Percentiles rank a stretch among this genome's conserved stretches.
phyloP scores from a whole-genome alignment of 208 protist genomes.

The Angomonas desouzai region DNA sequence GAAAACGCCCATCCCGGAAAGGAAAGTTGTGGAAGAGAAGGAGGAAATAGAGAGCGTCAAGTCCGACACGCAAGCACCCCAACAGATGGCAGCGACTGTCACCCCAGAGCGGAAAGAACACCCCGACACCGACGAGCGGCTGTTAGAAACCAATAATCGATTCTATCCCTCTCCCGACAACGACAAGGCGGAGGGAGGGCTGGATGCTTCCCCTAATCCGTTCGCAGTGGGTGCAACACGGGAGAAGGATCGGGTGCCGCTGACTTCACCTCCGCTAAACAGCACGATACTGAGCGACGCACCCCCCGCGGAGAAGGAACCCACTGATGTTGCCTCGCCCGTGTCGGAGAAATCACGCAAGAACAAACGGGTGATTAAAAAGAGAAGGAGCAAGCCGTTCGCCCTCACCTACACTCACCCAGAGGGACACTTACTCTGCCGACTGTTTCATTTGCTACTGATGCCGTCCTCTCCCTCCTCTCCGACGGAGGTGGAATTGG shows the following conservation, averaged over 20 bases:
- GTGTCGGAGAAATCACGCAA: background rate
- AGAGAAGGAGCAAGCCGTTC: slow-evolving; percentile 16
- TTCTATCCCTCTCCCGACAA: background rate
- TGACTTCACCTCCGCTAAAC: slow-evolving; percentile 7
- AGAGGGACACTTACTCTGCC: slow-evolving; percentile 59
- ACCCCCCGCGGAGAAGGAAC: background rate
- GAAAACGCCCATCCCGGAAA: background rate
- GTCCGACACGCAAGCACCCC: background rate
- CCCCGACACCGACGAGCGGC: background rate
- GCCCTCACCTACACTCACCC: slow-evolving; percentile 58
- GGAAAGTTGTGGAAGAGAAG: background rate
- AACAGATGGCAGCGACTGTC: background rate
- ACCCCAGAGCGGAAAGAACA: background rate
- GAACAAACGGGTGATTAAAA: slow-evolving; percentile 5
- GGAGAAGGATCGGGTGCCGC: background rate
- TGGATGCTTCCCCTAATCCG: slow-evolving; percentile 2
- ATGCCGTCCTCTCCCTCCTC: slow-evolving; percentile 3
- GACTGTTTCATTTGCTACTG: slow-evolving; percentile 33
- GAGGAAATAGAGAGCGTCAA: too few relatives aligned
- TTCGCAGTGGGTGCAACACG: background rate
- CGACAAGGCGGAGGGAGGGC: background rate
- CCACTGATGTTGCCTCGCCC: background rate
- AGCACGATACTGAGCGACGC: slow-evolving; percentile 5
- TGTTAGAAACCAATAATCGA: slow-evolving; percentile 1
- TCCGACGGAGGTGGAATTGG: background rate